Conservation (phyloP, 768 basidiomycete species). For the Podaxis pistillaris region DNA sequence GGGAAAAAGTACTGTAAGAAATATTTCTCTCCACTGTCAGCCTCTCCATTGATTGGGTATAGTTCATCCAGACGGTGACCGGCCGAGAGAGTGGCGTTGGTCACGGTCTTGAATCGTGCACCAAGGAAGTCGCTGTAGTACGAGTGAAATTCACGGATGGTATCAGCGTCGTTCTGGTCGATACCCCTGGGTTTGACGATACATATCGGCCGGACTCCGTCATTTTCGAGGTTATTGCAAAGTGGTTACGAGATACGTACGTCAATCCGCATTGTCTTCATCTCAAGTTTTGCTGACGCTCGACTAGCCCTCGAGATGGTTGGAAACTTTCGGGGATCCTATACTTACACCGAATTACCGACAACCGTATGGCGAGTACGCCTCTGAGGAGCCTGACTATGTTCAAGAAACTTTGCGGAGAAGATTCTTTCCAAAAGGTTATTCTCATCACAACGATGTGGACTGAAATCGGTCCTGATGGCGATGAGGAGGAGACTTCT, state of each 20-base stretch:
- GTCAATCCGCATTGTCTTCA: not conserved
- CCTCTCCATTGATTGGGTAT: too few relatives aligned
- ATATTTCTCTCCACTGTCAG: not conserved
- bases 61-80: not conserved
- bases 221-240: slow-evolving; percentile 13
- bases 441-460: slow-evolving; percentile 15
- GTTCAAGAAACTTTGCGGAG: slow-evolving; percentile 13
- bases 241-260: slow-evolving; percentile 7
- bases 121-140: not conserved
- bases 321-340: slow-evolving; percentile 14
- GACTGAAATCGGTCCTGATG: not conserved
- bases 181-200: slow-evolving; percentile 18
- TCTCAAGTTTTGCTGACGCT: too few relatives aligned
- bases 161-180: slow-evolving; percentile 7
- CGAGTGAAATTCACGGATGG: not conserved
- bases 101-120: slow-evolving; percentile 7
- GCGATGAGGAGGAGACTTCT: not conserved
- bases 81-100: not conserved
- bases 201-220: slow-evolving; percentile 12
- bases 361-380: slow-evolving; percentile 11
- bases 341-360: slow-evolving; percentile 15
- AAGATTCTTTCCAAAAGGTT: slow-evolving; percentile 4
- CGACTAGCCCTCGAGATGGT: not conserved
- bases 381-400: slow-evolving; percentile 11
- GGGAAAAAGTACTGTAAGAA: slow-evolving; percentile 10